Percentiles rank a stretch among this genome's conserved stretches.
Evolutionary conservation across 805 yeast species (phyloP).

Genomic region (Candida corydali): DNA sequence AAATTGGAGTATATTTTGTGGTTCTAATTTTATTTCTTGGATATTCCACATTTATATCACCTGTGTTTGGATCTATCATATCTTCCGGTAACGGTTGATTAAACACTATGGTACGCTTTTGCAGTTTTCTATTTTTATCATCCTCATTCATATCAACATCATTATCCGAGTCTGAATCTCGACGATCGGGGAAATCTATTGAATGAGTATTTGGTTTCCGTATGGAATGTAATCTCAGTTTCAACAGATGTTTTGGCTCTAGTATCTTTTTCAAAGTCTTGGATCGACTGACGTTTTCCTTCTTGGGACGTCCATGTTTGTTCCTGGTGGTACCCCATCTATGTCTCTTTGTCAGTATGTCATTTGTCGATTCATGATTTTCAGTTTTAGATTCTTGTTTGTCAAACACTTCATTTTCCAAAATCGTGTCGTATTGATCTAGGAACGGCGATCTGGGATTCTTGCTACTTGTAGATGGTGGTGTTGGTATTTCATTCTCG

Average conservation of each 20-base stretch:
- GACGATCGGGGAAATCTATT: constrained; percentile 11
- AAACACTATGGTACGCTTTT: constrained; percentile 50
- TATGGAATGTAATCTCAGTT: constrained; percentile 1
- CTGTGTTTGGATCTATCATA: constrained; percentile 51
- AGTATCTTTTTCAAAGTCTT: constrained; percentile 47
- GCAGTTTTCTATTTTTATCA: constrained; percentile 26
- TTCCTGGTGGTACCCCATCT: constrained; percentile 91
- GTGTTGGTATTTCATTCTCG: constrained; percentile 12
- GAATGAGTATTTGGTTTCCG: constrained; percentile 11
- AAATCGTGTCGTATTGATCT: constrained; percentile 19
- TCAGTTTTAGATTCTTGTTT: neutral
- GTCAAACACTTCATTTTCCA: constrained; percentile 2
- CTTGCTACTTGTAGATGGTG: constrained; percentile 7
- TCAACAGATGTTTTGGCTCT: constrained; percentile 19
- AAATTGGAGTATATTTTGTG: constrained; percentile 88
- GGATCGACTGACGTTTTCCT: constrained; percentile 42
- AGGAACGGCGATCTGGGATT: constrained; percentile 24
- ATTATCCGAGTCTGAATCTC: constrained; percentile 13
- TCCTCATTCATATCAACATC: constrained; percentile 27
- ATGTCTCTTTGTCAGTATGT: constrained; percentile 55
- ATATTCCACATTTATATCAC: constrained; percentile 56
- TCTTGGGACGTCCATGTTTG: constrained; percentile 60
- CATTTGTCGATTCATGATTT: constrained; percentile 11
- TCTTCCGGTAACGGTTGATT: constrained; percentile 59
- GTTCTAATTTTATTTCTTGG: constrained; percentile 92